A percentile compares a stretch with the other conserved stretches of the same genome.
These are phyloP conservation scores for Scheffersomyces illinoinensis DNA, from an alignment of 1,139 yeast genomes.

Conservation along the genomic window DNA sequence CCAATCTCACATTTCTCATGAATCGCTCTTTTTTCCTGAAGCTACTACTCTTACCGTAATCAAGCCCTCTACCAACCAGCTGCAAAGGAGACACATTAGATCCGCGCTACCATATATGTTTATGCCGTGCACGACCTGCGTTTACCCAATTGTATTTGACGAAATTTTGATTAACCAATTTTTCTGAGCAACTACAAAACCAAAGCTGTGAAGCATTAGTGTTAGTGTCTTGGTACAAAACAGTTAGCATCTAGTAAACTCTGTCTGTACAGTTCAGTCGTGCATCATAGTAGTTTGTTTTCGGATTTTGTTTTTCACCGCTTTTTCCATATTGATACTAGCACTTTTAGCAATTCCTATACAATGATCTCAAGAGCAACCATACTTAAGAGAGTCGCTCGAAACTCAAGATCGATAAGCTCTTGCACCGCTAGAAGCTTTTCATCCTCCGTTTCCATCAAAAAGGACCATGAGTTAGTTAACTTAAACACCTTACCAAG, in stretches of 20 bases:
- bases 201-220: not conserved
- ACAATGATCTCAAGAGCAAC: conserved; percentile 2
- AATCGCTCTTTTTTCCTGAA: not conserved
- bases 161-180: conserved; percentile 7
- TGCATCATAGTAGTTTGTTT: not conserved
- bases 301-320: not conserved
- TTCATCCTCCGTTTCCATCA: conserved; percentile 1
- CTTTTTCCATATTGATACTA: not conserved
- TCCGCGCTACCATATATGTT: not conserved
- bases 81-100: too few species aligned
- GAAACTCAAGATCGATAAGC: not conserved
- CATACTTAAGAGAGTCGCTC: conserved; percentile 1
- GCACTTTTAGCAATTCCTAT: not conserved
- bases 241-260: not conserved
- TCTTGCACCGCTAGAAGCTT: conserved; percentile 5
- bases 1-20: too few species aligned
- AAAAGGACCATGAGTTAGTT: conserved; percentile 23
- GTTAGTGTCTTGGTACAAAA: not conserved
- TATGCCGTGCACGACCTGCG: conserved; percentile 5
- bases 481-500: conserved; percentile 43
- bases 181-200: conserved; percentile 1
- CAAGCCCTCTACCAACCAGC: not conserved
- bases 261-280: not conserved
- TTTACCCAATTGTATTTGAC: conserved; percentile 9
- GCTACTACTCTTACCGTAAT: not conserved